Conservation (phyloP, 352 stramenopile genomes). For the Phytophthora kernoviae region DNA sequence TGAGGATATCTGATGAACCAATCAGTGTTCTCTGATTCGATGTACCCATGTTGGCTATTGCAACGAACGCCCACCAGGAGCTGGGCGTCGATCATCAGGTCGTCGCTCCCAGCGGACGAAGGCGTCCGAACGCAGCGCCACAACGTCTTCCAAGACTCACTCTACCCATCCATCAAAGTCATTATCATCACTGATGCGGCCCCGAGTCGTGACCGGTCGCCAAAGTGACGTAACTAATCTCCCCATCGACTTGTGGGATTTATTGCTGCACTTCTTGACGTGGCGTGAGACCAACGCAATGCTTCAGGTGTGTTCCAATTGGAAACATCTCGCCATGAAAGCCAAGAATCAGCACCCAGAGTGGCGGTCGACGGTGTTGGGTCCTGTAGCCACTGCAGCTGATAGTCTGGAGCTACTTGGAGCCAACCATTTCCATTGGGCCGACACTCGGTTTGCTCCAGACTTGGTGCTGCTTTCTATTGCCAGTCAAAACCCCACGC, state of each 20-base stretch:
- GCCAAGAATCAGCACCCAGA: slow-evolving; percentile 30
- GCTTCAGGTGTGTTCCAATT: slow-evolving; percentile 33
- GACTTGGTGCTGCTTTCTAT: slow-evolving; percentile 44
- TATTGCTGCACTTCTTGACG: slow-evolving; percentile 47
- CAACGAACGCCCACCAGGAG: too few species aligned
- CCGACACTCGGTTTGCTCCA: slow-evolving; percentile 45
- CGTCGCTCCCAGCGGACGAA: neutral
- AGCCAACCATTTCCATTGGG: slow-evolving; percentile 33
- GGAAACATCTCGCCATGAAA: slow-evolving; percentile 20
- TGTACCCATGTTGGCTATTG: too few species aligned
- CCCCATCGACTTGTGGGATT: slow-evolving; percentile 49
- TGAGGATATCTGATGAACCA: neutral
- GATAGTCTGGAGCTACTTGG: slow-evolving; percentile 46
- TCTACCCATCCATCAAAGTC: neutral
- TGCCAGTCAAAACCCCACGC: slow-evolving; percentile 27
- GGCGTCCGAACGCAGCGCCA: neutral
- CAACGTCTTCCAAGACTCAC: neutral
- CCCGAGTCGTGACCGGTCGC: neutral
- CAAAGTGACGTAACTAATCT: slow-evolving; percentile 28
- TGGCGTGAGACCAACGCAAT: slow-evolving; percentile 54
- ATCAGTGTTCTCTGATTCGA: too few species aligned
- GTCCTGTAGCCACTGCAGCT: slow-evolving; percentile 15
- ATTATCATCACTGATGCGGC: neutral
- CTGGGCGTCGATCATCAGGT: neutral
- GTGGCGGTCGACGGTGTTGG: slow-evolving; percentile 47